These are phyloP conservation scores for Sapria himalayana DNA, from an alignment of 345 rosid genomes.

Conservation along the genomic window DNA sequence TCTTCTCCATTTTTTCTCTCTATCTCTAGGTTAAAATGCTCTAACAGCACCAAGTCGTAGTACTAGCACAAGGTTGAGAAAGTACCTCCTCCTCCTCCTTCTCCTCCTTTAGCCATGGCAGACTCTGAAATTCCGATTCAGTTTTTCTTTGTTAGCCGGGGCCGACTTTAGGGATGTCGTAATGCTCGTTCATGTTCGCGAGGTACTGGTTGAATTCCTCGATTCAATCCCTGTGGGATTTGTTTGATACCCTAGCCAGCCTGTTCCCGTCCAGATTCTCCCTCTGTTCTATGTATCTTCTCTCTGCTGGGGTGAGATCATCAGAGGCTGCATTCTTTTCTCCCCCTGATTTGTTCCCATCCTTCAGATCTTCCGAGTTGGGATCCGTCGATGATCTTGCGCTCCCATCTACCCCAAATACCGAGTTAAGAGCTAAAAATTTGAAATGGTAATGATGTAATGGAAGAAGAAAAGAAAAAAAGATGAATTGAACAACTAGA, in stretches of 20 bases:
- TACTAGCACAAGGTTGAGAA: no score
- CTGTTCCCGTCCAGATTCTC: slow-evolving; percentile 34
- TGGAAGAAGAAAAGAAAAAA: no score
- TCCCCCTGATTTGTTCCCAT: slow-evolving; percentile 17
- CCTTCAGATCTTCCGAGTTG: no score
- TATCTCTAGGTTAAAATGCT: no score
- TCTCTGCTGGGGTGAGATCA: slow-evolving; percentile 43
- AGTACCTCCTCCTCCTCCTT: no score
- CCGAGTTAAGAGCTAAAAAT: no score
- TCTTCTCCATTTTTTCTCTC: no score
- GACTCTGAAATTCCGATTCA: no score
- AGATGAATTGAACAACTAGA: no score
- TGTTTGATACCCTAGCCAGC: slow-evolving; percentile 52
- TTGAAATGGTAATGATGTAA: no score
- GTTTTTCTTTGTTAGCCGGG: slow-evolving; percentile 73
- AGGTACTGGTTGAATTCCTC: slow-evolving; percentile 72
- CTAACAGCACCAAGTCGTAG: no score
- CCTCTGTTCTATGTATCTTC: slow-evolving; percentile 55
- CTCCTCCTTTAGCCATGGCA: no score
- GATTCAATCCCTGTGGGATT: slow-evolving; percentile 69
- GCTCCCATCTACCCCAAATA: slow-evolving; percentile 26
- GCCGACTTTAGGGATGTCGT: slow-evolving; percentile 83
- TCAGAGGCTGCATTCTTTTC: slow-evolving; percentile 27
- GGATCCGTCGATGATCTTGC: slow-evolving; percentile 10
- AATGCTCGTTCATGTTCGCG: slow-evolving; percentile 82